A percentile compares a stretch with the other conserved stretches of the same genome.
These are phyloP conservation scores for Boletellus ananiceps DNA, from an alignment of 768 basidiomycete genomes.

Conservation along the genomic window DNA sequence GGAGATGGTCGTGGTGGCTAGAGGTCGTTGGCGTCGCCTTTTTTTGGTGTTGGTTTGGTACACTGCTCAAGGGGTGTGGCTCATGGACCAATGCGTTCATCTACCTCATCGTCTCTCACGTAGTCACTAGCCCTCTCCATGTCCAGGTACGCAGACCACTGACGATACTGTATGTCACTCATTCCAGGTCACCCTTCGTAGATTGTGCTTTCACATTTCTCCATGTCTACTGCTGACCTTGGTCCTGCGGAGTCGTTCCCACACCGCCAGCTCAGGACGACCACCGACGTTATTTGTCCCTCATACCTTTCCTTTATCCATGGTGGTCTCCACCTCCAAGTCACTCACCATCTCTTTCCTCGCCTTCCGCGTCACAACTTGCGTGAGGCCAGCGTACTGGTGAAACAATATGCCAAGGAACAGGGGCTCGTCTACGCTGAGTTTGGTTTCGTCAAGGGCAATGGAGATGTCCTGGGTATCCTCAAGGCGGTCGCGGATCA, in stretches of 20 bases:
- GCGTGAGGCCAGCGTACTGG: conserved; percentile 71
- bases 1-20: conserved; percentile 71
- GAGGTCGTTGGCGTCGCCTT: conserved; percentile 73
- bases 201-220: conserved; percentile 98
- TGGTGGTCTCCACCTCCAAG: conserved; percentile 96
- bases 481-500: conserved; percentile 85
- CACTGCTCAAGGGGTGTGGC: conserved; percentile 65
- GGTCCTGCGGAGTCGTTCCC: conserved; percentile 90
- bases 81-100: conserved; percentile 62
- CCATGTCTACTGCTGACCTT: conserved; percentile 88
- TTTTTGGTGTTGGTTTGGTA: conserved; percentile 87
- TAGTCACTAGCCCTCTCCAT: conserved; percentile 86
- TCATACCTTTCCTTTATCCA: conserved; percentile 83
- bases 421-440: conserved; percentile 85
- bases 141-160: conserved; percentile 63
- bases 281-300: conserved; percentile 89
- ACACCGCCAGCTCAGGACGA: conserved; percentile 94
- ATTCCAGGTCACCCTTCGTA: conserved; percentile 23
- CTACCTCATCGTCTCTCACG: conserved; percentile 82
- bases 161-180: not conserved
- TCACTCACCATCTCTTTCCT: conserved; percentile 96
- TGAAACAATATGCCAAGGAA: conserved; percentile 84
- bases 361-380: conserved; percentile 93
- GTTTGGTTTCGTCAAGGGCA: conserved; percentile 86
- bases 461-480: conserved; percentile 77